phyloP scores from a whole-genome alignment of 2,329 filamentous ascomycete species.

The Emmonsiellopsis sp. region DNA sequence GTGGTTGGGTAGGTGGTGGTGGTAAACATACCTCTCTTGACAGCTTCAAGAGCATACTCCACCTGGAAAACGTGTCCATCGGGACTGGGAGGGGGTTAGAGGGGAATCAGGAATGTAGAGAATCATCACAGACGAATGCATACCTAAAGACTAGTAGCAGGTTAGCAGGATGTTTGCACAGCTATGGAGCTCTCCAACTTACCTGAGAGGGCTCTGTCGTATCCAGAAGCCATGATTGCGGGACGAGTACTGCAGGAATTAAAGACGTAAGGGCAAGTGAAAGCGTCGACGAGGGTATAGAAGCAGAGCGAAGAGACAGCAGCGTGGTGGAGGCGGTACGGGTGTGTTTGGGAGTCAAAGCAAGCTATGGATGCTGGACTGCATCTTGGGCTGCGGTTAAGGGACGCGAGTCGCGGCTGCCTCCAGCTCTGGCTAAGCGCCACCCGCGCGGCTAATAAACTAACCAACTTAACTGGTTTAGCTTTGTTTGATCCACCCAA shows the following conservation, averaged over 20 bases:
- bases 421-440: constrained; percentile 3
- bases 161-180: constrained; percentile 13
- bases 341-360: not conserved
- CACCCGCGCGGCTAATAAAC: constrained; percentile 7
- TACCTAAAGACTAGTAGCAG: constrained; percentile 63
- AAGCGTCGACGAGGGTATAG: not conserved
- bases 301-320: not conserved
- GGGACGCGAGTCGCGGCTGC: constrained; percentile 11
- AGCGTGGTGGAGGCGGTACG: not conserved
- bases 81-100: constrained; percentile 58
- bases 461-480: too few relatives aligned
- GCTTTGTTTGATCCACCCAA: too few relatives aligned
- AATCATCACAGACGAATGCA: constrained; percentile 3
- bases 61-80: constrained; percentile 99
- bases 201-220: constrained; percentile 99
- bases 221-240: constrained; percentile 73
- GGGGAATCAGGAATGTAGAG: constrained; percentile 16
- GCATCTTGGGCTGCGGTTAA: not conserved
- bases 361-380: not conserved
- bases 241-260: not conserved
- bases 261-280: not conserved
- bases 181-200: constrained; percentile 33
- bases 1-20: constrained; percentile 10
- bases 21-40: constrained; percentile 71
- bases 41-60: constrained; percentile 97